Percentiles rank a stretch among this genome's conserved stretches.
Evolutionary conservation across 768 basidiomycete genomes (phyloP).

Genomic region (Mrakia hoshinonis): DNA sequence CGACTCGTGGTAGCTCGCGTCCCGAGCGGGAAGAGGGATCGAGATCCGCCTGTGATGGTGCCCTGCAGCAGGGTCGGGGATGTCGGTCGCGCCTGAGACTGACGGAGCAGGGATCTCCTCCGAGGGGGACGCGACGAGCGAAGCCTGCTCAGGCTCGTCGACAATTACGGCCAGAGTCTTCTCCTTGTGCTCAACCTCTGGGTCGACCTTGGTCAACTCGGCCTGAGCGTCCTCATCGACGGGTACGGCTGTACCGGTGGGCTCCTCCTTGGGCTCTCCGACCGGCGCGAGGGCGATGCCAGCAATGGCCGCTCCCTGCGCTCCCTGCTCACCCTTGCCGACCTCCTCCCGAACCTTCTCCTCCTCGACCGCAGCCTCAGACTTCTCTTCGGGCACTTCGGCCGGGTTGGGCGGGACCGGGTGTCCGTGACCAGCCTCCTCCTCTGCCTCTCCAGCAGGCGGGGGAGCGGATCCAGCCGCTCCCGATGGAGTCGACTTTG

Average conservation of each 20-base stretch:
- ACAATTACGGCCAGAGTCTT: constrained; percentile 7
- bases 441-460: constrained; percentile 14
- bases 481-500: constrained; percentile 5
- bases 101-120: neutral
- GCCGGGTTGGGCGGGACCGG: constrained; percentile 28
- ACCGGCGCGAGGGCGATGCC: constrained; percentile 39
- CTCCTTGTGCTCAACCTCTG: constrained; percentile 10
- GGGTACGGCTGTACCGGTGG: neutral
- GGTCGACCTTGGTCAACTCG: neutral
- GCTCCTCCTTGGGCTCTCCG: neutral
- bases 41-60: neutral
- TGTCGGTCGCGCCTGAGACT: neutral
- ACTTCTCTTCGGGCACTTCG: constrained; percentile 36
- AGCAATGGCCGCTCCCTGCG: constrained; percentile 37
- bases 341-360: constrained; percentile 34
- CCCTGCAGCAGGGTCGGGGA: neutral
- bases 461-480: neutral
- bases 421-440: constrained; percentile 18
- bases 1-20: constrained; percentile 21
- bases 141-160: neutral
- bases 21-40: constrained; percentile 25
- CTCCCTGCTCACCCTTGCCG: constrained; percentile 34
- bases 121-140: neutral
- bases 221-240: neutral
- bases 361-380: constrained; percentile 32